Percentiles rank a stretch among this genome's conserved stretches.
Evolutionary conservation across 1,284 basidiomycete species (phyloP).

Genomic region (Trichosporon faecale): DNA sequence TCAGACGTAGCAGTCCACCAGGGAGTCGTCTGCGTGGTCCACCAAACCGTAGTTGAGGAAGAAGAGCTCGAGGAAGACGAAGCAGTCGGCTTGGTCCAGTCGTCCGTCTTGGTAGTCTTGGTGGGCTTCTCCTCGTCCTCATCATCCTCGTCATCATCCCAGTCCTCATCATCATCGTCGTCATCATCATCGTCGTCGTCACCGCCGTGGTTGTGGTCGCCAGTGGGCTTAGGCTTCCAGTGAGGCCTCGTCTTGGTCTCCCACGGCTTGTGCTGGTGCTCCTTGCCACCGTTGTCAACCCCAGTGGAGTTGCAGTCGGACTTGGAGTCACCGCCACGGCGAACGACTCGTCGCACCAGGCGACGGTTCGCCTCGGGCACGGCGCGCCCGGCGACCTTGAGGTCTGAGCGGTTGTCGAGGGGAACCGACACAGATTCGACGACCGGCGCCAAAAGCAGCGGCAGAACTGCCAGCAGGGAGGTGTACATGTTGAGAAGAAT

Average conservation of each 20-base stretch:
- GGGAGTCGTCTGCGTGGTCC: not conserved
- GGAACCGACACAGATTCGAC: not conserved
- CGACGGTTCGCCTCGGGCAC: constrained; percentile 9
- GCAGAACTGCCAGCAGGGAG: not conserved
- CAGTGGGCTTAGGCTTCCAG: constrained; percentile 3
- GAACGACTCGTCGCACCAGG: constrained; percentile 17
- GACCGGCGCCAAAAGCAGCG: constrained; percentile 10
- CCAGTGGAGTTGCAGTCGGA: not conserved
- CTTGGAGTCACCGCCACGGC: not conserved
- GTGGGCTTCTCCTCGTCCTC: not conserved
- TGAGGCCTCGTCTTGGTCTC: constrained; percentile 1
- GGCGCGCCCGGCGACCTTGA: constrained; percentile 7
- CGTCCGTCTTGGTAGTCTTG: not conserved
- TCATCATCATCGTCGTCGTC: not conserved
- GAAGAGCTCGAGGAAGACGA: constrained; percentile 12
- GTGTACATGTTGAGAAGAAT: constrained; percentile 1
- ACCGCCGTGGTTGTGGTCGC: not conserved
- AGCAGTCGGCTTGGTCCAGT: not conserved
- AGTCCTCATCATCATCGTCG: not conserved
- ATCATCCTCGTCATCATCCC: not conserved
- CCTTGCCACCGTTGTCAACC: not conserved
- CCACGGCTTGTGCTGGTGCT: not conserved
- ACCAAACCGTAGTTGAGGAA: constrained; percentile 17
- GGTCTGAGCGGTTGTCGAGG: not conserved
- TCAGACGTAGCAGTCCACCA: not conserved